Evolutionary conservation across 352 stramenopile species (phyloP).

Genomic region (Phytophthora sojae): DNA sequence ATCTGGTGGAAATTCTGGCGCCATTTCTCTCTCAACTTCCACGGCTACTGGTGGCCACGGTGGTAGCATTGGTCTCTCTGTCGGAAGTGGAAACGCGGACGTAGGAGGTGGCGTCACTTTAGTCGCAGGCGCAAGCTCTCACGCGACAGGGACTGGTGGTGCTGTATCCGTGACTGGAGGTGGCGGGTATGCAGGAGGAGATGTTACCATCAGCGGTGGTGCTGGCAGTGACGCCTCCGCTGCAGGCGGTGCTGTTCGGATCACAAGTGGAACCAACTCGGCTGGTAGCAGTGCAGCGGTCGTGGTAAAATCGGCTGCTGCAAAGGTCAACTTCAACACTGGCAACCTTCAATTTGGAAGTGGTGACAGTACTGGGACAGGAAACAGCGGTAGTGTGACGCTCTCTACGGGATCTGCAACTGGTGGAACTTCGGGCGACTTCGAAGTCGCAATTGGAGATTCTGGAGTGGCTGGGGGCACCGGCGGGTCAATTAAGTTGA

Average conservation of each 20-base stretch:
- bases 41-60: constrained; percentile 23
- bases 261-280: constrained; percentile 33
- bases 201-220: constrained; percentile 43
- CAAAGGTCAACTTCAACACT: constrained; percentile 33
- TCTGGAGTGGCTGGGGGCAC: constrained; percentile 31
- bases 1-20: constrained; percentile 33
- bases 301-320: constrained; percentile 34
- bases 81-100: constrained; percentile 20
- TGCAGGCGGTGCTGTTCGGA: constrained; percentile 27
- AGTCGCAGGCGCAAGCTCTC: constrained; percentile 35
- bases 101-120: constrained; percentile 27
- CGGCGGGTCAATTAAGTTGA: constrained; percentile 44
- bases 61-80: constrained; percentile 35
- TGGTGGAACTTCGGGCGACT: constrained; percentile 42
- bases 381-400: constrained; percentile 47
- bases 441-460: constrained; percentile 46
- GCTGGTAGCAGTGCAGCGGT: constrained; percentile 42
- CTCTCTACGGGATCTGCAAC: constrained; percentile 43
- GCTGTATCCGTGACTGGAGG: constrained; percentile 24
- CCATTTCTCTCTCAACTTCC: constrained; percentile 35
- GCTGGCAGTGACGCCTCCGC: constrained; percentile 14
- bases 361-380: constrained; percentile 30
- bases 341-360: constrained; percentile 44
- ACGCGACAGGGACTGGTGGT: constrained; percentile 23
- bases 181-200: constrained; percentile 34